A percentile compares a stretch with the other conserved stretches of the same genome.
phyloP scores from a whole-genome alignment of 1,284 basidiomycete species.

The Moesziomyces antarcticus region DNA sequence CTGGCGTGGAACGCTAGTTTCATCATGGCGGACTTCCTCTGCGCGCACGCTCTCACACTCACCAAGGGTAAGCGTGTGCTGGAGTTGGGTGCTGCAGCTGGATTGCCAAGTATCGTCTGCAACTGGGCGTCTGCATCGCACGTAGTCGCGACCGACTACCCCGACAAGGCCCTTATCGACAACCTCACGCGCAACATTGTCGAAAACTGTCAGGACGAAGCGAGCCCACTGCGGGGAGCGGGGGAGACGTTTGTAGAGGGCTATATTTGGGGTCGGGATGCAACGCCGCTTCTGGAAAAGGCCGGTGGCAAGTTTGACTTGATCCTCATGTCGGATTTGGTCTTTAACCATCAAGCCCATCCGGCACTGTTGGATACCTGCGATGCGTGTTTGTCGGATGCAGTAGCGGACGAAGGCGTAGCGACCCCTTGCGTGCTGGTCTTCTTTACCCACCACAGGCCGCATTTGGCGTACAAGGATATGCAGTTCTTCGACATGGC shows the following conservation, averaged over 20 bases:
- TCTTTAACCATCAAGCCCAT: conserved; percentile 82
- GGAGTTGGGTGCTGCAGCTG: conserved; percentile 93
- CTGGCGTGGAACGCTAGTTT: conserved; percentile 76
- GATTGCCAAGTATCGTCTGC: conserved; percentile 74
- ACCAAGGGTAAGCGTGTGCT: conserved; percentile 73
- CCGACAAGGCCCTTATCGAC: conserved; percentile 80
- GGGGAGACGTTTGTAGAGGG: conserved; percentile 71
- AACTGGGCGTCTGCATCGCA: conserved; percentile 66
- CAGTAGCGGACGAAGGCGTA: conserved; percentile 22
- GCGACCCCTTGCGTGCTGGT: conserved; percentile 76
- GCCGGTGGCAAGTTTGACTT: conserved; percentile 76
- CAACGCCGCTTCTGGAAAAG: conserved; percentile 72
- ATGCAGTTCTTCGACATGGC: conserved; percentile 85
- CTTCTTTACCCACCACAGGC: conserved; percentile 92
- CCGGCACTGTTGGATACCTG: conserved; percentile 83
- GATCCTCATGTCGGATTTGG: conserved; percentile 88
- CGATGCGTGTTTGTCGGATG: conserved; percentile 70
- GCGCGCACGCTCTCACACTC: conserved; percentile 69
- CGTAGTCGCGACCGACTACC: conserved; percentile 91
- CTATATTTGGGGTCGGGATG: conserved; percentile 87
- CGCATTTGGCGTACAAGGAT: conserved; percentile 81
- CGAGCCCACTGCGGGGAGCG: conserved; percentile 32
- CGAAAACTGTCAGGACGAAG: conserved; percentile 72
- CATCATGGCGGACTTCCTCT: conserved; percentile 67
- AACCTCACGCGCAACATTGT: conserved; percentile 81